Base-by-base conservation (phyloP, 768 basidiomycete species). In the Serendipita sp. region DNA sequence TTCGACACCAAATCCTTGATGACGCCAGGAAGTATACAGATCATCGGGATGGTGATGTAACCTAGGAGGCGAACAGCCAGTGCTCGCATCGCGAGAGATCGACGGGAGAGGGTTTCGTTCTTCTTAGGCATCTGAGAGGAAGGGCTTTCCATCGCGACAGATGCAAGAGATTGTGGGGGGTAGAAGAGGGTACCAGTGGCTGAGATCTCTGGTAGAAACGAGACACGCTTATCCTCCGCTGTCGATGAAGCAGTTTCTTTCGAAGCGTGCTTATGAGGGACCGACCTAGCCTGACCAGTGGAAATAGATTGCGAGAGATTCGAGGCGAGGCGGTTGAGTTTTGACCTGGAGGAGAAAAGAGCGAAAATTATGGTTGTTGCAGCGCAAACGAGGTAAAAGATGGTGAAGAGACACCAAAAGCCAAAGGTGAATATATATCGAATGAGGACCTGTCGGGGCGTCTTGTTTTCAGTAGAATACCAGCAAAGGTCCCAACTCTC, bases 331-430 rank as follows among this genome's bases (percentile, higher is more conserved):
- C 37, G 24, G 30, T 60, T 60, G 56, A 60, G 56, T n/a, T 37
- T 28, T 10, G 56, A 60, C 8, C n/a, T 16, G 30, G 28, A 30
- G 28, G 38, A 28, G 30, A 64, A 64, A 11, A 66, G 38, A 30
- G 65, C 64, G 46, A 28, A 45, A n/a, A 51, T 45, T 64, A 66
- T 63, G 63, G 35, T n/a, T 4, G 35, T 24, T 10, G 44, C 64
- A 13, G 65, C 63, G 44, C 45, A 16, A 24, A 64, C n/a, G 65
- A 66, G 65, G 63, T 65, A 66, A 41, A 66, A 30, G n/a, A 64
- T 32, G 34, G 44, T 44, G 44, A 65, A 5, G 65, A 66, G 48
- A 65, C 64, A 66, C 65, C 63, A 66, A 51, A 64, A 16, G 34
- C 44, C 65, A 34, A 64, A 66, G 37, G 65, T 64, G 15, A 63